phyloP scores from a whole-genome alignment of 2,329 filamentous ascomycete species.

The Sarocladiaceae sp. region DNA sequence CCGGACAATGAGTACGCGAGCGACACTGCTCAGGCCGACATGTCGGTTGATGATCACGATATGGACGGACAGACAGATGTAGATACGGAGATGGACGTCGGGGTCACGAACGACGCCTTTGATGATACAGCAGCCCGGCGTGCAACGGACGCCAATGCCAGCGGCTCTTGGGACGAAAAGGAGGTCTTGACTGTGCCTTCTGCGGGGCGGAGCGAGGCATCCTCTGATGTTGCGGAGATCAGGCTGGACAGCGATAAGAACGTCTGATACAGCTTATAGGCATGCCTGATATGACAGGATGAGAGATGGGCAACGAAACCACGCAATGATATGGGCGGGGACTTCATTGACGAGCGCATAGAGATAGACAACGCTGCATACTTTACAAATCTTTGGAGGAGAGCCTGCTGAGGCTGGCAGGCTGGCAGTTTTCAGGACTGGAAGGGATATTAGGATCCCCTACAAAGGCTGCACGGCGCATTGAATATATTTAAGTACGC shows the following conservation, averaged over 20 bases:
- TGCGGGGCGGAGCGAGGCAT: slow-evolving; percentile 26
- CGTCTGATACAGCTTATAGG: slow-evolving; percentile 7
- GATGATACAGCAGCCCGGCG: slow-evolving; percentile 1
- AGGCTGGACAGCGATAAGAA: slow-evolving; percentile 36
- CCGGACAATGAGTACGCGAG: slow-evolving; percentile 32
- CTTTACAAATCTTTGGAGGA: not conserved
- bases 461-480: too few relatives aligned
- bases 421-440: not conserved
- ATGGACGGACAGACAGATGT: slow-evolving; percentile 9
- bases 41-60: slow-evolving; percentile 27
- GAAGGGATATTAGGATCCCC: too few relatives aligned
- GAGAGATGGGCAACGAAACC: not conserved
- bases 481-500: too few relatives aligned
- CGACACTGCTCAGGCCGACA: slow-evolving; percentile 37
- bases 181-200: slow-evolving; percentile 34
- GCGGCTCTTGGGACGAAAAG: slow-evolving; percentile 11
- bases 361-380: slow-evolving; percentile 8
- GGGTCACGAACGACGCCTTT: slow-evolving; percentile 3
- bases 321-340: not conserved
- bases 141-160: not conserved
- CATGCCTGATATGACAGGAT: not conserved
- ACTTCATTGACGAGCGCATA: slow-evolving; percentile 3
- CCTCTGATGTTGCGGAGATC: slow-evolving; percentile 43
- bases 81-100: slow-evolving; percentile 25
- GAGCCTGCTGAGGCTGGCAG: not conserved